Conservation (phyloP, 192 early-diverging fungal species). For the Podila verticillata region DNA sequence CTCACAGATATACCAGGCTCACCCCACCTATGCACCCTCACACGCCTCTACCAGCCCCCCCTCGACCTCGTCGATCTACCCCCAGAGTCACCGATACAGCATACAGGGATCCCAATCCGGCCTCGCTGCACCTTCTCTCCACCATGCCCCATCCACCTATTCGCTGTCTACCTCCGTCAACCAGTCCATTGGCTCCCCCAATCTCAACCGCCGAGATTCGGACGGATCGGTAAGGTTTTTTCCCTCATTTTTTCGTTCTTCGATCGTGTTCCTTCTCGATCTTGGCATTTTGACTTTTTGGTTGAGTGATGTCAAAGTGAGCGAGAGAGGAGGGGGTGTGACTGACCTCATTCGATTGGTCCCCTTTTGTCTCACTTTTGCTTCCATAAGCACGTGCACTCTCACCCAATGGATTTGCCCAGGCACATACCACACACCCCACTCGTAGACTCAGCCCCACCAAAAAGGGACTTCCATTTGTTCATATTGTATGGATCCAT, state of each 20-base stretch:
- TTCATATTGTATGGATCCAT: neutral
- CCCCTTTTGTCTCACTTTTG: too few relatives aligned
- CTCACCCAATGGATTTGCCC: too few relatives aligned
- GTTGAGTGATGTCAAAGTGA: neutral
- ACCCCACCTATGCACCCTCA: neutral
- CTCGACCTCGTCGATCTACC: neutral
- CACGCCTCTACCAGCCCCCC: neutral
- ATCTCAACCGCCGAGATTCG: neutral
- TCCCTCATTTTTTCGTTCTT: too few relatives aligned
- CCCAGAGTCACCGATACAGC: neutral
- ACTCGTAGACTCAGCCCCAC: too few relatives aligned
- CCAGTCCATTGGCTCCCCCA: neutral
- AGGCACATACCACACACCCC: too few relatives aligned
- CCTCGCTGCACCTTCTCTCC: neutral
- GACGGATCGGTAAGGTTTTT: neutral
- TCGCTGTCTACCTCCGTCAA: neutral
- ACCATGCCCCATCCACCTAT: neutral
- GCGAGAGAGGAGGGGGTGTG: too few relatives aligned
- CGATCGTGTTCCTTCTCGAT: neutral
- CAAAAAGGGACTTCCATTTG: neutral
- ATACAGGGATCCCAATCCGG: neutral
- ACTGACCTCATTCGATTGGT: too few relatives aligned
- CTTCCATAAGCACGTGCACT: too few relatives aligned
- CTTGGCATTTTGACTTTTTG: neutral
- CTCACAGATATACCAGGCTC: constrained; percentile 2